A percentile compares a stretch with the other conserved stretches of the same genome.
These are phyloP conservation scores for Podaxis pistillaris DNA, from an alignment of 768 basidiomycete genomes.

Conservation along the genomic window DNA sequence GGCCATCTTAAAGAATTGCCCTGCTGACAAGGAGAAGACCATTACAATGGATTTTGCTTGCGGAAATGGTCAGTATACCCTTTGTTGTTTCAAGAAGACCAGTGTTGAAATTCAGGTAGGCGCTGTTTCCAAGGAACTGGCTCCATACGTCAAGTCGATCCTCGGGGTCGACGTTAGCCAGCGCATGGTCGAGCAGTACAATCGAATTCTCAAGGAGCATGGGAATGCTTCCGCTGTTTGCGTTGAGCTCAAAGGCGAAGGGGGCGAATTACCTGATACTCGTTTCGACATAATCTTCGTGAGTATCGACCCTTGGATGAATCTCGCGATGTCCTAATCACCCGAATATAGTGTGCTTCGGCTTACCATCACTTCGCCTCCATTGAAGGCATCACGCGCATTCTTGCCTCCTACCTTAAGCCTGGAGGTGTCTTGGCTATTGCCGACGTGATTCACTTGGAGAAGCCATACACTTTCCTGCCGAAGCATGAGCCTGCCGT, in stretches of 20 bases:
- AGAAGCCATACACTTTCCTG: conserved; percentile 18
- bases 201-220: conserved; percentile 40
- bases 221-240: conserved; percentile 62
- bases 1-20: background rate
- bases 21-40: conserved; percentile 20
- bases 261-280: background rate
- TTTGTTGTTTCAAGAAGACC: background rate
- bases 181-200: conserved; percentile 60
- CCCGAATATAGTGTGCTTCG: too few species aligned
- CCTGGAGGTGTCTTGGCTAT: conserved; percentile 62
- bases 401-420: conserved; percentile 42
- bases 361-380: too few species aligned
- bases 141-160: conserved; percentile 51
- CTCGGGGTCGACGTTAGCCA: conserved; percentile 71
- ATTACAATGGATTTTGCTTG: background rate
- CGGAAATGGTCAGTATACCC: background rate
- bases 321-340: too few species aligned
- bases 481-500: conserved; percentile 40
- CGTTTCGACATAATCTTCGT: background rate
- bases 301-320: background rate
- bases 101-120: background rate
- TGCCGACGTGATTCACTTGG: conserved; percentile 39
- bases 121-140: conserved; percentile 39
- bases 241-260: conserved; percentile 37
- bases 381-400: too few species aligned